Conservation (phyloP, 306 rosid species). For the Pterocarpus macrocarpus region DNA sequence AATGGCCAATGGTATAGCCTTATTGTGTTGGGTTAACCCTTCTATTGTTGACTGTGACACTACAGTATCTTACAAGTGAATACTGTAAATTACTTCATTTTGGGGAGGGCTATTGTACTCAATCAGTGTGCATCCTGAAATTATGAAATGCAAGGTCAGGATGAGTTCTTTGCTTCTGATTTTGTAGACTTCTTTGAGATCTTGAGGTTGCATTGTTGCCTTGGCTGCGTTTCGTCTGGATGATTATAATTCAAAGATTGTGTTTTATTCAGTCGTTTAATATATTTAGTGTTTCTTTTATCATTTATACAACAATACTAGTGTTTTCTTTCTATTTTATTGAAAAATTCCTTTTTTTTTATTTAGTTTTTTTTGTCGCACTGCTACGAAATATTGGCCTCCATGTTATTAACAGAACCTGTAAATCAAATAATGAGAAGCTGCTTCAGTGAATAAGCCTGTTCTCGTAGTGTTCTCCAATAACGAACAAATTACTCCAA, state of each 20-base stretch:
- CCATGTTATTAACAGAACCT: background rate
- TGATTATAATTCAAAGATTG: background rate
- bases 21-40: conserved; percentile 15
- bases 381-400: background rate
- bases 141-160: conserved; percentile 27
- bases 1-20: conserved; percentile 20
- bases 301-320: background rate
- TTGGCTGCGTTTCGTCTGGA: conserved; percentile 20
- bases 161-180: conserved; percentile 24
- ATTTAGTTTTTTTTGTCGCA: background rate
- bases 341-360: background rate
- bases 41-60: background rate
- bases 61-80: conserved; percentile 8
- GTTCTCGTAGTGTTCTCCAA: background rate
- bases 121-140: conserved; percentile 21
- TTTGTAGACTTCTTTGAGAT: conserved; percentile 18
- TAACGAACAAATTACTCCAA: conserved; percentile 3
- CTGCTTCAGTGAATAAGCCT: conserved; percentile 8
- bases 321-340: background rate
- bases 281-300: background rate
- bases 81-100: conserved; percentile 20
- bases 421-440: conserved; percentile 16
- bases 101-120: conserved; percentile 15
- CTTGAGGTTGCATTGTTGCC: conserved; percentile 36
- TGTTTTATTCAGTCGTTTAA: conserved; percentile 23